Conservation (phyloP, 768 basidiomycete genomes). For the Russula virescens region DNA sequence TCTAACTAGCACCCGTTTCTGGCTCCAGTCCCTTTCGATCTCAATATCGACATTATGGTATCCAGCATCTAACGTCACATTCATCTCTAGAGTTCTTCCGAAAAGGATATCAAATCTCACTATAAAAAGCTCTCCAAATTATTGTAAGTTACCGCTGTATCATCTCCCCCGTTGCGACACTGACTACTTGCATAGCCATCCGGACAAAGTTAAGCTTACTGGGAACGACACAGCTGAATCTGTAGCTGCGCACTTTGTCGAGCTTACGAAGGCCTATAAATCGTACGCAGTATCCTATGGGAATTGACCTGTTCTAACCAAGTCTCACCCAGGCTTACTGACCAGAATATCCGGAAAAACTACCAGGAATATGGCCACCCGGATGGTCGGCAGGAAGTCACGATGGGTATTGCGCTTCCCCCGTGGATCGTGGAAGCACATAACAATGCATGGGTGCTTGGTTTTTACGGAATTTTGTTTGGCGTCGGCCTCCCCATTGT, state of each 20-base stretch:
- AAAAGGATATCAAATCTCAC: slow-evolving; percentile 93
- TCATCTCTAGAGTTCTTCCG: slow-evolving; percentile 48
- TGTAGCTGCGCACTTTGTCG: slow-evolving; percentile 82
- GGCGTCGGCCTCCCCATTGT: slow-evolving; percentile 81
- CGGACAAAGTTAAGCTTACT: slow-evolving; percentile 87
- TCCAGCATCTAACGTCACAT: neutral
- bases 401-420: slow-evolving; percentile 93
- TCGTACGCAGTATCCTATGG: slow-evolving; percentile 44
- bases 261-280: slow-evolving; percentile 97
- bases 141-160: slow-evolving; percentile 49
- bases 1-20: neutral
- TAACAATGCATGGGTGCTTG: slow-evolving; percentile 89
- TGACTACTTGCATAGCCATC: slow-evolving; percentile 56
- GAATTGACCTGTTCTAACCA: slow-evolving; percentile 3
- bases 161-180: neutral
- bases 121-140: slow-evolving; percentile 87
- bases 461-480: slow-evolving; percentile 80
- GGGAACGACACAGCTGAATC: slow-evolving; percentile 81
- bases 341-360: slow-evolving; percentile 88
- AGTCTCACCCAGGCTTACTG: slow-evolving; percentile 64
- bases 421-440: slow-evolving; percentile 88
- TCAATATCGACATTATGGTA: neutral
- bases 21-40: neutral
- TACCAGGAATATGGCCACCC: slow-evolving; percentile 88
- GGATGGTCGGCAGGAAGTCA: slow-evolving; percentile 91